Conservation (phyloP, 2,329 filamentous ascomycete genomes). For the Colletotrichum truncatum region DNA sequence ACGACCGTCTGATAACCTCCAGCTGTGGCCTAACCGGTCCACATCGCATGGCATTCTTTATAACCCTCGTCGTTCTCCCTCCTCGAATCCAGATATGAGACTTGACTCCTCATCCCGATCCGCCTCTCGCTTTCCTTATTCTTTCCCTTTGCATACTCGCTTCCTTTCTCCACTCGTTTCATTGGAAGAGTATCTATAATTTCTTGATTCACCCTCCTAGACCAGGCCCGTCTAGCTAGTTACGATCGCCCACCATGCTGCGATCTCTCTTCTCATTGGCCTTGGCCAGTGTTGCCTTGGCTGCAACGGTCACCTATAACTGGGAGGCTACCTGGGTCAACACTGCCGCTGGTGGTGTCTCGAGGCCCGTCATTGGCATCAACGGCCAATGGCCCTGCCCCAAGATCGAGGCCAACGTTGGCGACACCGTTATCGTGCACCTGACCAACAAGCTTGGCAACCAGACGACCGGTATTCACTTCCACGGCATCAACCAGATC, state of each 20-base stretch:
- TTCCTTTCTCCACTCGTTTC: constrained; percentile 23
- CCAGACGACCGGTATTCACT: constrained; percentile 61
- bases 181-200: constrained; percentile 10
- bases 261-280: constrained; percentile 21
- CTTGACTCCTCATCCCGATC: background rate
- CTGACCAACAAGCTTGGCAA: constrained; percentile 61
- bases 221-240: constrained; percentile 2
- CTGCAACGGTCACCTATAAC: constrained; percentile 44
- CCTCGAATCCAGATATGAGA: background rate
- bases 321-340: constrained; percentile 53
- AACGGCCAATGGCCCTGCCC: constrained; percentile 72
- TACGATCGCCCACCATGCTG: constrained; percentile 10
- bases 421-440: constrained; percentile 60
- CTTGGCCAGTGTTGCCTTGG: constrained; percentile 35
- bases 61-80: constrained; percentile 6
- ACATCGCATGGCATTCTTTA: constrained; percentile 9
- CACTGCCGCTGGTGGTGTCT: constrained; percentile 46
- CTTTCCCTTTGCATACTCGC: background rate
- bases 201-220: background rate
- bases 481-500: constrained; percentile 67
- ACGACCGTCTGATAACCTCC: background rate
- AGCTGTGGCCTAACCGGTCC: constrained; percentile 3
- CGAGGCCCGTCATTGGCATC: constrained; percentile 57
- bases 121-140: background rate
- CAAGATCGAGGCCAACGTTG: constrained; percentile 57